These are phyloP conservation scores for Brassica balearica DNA, from an alignment of 441 rosid species.

Conservation along the genomic window DNA sequence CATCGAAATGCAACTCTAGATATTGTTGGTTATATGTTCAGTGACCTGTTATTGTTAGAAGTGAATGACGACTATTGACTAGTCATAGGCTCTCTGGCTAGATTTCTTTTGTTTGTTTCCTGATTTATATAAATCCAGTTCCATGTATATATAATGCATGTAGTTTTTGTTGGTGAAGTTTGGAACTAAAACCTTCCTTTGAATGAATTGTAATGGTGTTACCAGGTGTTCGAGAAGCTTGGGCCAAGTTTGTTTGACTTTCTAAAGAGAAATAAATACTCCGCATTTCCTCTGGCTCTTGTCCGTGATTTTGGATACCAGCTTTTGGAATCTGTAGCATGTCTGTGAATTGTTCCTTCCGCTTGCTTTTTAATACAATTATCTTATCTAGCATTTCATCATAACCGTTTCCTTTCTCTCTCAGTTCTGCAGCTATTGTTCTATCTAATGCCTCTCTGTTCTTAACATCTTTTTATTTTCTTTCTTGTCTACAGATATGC, in stretches of 20 bases:
- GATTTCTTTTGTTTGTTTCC: constrained; percentile 3
- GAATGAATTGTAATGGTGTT: constrained; percentile 79
- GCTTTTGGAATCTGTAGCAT: constrained; percentile 98
- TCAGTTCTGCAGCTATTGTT: constrained; percentile 1
- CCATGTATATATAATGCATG: constrained; percentile 26
- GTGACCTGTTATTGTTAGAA: constrained; percentile 17
- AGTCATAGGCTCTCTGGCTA: neutral
- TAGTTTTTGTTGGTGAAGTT: constrained; percentile 47
- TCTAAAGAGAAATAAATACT: constrained; percentile 91
- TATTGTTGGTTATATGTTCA: neutral
- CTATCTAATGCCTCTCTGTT: constrained; percentile 12
- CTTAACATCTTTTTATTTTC: constrained; percentile 6
- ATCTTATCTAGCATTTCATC: too few species aligned
- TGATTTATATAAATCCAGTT: neutral
- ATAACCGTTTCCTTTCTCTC: constrained; percentile 20
- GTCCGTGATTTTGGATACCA: constrained; percentile 94
- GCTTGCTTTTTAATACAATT: too few species aligned
- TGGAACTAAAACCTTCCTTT: constrained; percentile 68
- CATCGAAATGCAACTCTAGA: constrained; percentile 9
- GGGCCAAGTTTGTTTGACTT: constrained; percentile 97
- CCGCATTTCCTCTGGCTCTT: constrained; percentile 91
- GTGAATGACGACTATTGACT: neutral
- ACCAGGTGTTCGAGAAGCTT: constrained; percentile 98
- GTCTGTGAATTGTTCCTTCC: constrained; percentile 82
- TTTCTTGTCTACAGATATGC: constrained; percentile 66